Conservation (phyloP, 1,139 yeast genomes). For the Candida sp. region DNA sequence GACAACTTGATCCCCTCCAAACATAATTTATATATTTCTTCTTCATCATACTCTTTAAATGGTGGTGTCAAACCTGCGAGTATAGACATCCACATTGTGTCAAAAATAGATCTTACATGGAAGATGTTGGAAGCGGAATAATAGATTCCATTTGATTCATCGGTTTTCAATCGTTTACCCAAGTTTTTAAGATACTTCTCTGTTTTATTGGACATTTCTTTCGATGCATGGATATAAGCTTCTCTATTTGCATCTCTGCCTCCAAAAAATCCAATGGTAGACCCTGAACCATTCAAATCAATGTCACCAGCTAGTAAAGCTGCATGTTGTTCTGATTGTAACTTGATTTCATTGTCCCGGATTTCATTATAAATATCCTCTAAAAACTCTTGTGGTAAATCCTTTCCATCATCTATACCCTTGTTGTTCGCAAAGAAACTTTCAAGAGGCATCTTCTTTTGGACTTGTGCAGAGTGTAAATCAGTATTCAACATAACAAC, state of each 20-base stretch:
- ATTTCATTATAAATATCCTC: constrained; percentile 73
- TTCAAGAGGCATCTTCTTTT: constrained; percentile 81
- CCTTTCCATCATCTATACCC: constrained; percentile 93
- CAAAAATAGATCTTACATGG: constrained; percentile 92
- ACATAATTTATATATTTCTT: constrained; percentile 66
- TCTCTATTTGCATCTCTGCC: constrained; percentile 76
- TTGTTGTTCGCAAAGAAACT: constrained; percentile 83
- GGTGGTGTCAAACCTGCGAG: constrained; percentile 94
- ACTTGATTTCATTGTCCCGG: constrained; percentile 76
- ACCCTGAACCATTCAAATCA: constrained; percentile 25
- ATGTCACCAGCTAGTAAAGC: constrained; percentile 73
- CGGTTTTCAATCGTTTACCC: constrained; percentile 44
- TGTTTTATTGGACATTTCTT: constrained; percentile 86
- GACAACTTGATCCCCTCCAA: constrained; percentile 85
- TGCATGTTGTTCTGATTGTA: constrained; percentile 92
- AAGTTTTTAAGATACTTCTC: constrained; percentile 77
- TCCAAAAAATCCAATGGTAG: constrained; percentile 63
- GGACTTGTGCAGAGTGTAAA: constrained; percentile 84
- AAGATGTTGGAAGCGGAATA: constrained; percentile 72
- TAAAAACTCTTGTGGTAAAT: constrained; percentile 73
- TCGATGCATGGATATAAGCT: constrained; percentile 89
- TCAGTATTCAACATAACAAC: constrained; percentile 94
- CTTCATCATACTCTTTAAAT: constrained; percentile 83
- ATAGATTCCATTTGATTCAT: constrained; percentile 27
- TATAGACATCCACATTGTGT: constrained; percentile 95